Percentiles rank a stretch among this genome's conserved stretches.
Evolutionary conservation across 345 rosid species (phyloP).

Genomic region (Hibiscus trionum): DNA sequence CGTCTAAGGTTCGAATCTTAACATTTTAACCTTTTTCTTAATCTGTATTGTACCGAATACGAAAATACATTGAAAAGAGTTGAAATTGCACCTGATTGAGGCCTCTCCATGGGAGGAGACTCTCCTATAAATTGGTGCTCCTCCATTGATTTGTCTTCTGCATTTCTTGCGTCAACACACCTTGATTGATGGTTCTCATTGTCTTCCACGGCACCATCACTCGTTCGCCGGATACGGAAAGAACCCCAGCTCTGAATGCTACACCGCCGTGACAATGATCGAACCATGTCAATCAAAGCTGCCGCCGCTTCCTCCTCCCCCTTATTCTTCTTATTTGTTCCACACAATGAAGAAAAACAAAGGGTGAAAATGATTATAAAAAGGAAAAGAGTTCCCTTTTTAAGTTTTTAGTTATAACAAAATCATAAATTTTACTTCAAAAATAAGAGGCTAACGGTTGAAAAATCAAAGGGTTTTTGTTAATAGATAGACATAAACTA

Average conservation of each 20-base stretch:
- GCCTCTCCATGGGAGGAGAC: constrained; percentile 10
- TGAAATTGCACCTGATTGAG: constrained; percentile 29
- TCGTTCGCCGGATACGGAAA: constrained; percentile 37
- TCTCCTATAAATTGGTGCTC: too few relatives aligned
- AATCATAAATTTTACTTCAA: neutral
- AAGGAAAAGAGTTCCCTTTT: neutral
- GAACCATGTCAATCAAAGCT: constrained; percentile 37
- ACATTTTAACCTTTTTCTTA: too few relatives aligned
- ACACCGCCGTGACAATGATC: constrained; percentile 41
- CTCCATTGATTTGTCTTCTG: neutral
- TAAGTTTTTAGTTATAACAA: constrained; percentile 11
- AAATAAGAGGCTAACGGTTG: neutral
- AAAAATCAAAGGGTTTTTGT: too few relatives aligned
- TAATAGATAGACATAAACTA: too few relatives aligned
- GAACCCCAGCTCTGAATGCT: constrained; percentile 48
- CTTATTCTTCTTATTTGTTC: constrained; percentile 5
- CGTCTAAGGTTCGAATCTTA: too few relatives aligned
- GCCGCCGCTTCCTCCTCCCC: neutral
- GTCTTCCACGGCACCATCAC: constrained; percentile 23
- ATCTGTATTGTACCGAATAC: too few relatives aligned
- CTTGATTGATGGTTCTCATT: neutral
- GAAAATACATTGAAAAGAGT: neutral
- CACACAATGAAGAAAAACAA: neutral
- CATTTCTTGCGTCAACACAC: neutral
- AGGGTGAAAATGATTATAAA: constrained; percentile 5